phyloP scores from a whole-genome alignment of 345 rosid species.

The Rhodamnia argentea region DNA sequence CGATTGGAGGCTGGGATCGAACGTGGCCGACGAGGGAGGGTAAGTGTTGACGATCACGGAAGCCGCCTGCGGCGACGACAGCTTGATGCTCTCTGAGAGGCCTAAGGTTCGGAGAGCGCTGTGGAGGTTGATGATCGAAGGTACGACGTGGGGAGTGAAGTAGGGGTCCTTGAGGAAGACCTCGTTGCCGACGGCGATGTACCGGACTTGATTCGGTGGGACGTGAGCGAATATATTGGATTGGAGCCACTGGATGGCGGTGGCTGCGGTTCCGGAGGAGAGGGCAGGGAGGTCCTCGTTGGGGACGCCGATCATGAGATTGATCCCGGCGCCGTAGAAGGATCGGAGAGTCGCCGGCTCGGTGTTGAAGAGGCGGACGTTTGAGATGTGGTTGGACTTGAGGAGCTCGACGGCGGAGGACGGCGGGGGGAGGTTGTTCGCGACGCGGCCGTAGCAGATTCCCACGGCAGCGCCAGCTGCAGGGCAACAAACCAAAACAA shows the following conservation, averaged over 20 bases:
- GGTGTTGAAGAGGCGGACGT: conserved; percentile 23
- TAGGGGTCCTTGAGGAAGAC: conserved; percentile 19
- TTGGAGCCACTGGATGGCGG: conserved; percentile 22
- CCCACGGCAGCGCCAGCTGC: conserved; percentile 24
- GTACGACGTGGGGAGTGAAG: conserved; percentile 19
- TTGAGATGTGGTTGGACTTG: conserved; percentile 12
- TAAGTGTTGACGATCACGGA: conserved; percentile 19
- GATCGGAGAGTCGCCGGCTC: conserved; percentile 11
- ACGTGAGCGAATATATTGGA: conserved; percentile 17
- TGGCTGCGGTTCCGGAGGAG: conserved; percentile 1
- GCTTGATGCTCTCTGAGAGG: conserved; percentile 5
- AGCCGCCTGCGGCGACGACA: conserved; percentile 26
- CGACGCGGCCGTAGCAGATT: conserved; percentile 26
- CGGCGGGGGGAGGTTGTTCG: conserved; percentile 22
- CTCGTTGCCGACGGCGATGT: conserved; percentile 28
- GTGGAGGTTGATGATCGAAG: conserved; percentile 18
- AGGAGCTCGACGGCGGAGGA: conserved; percentile 5
- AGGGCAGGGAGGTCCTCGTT: conserved; percentile 24
- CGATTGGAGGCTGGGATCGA: conserved; percentile 15
- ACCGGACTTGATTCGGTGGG: conserved; percentile 9
- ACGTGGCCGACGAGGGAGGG: conserved; percentile 25
- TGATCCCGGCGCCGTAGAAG: conserved; percentile 25
- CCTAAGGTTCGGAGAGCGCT: conserved; percentile 12
- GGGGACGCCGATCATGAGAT: conserved; percentile 23
- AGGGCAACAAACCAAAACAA: background rate